Percentiles rank a stretch among this genome's conserved stretches.
phyloP scores from a whole-genome alignment of 1,284 basidiomycete genomes.

The Mrakiaceae sp. region DNA sequence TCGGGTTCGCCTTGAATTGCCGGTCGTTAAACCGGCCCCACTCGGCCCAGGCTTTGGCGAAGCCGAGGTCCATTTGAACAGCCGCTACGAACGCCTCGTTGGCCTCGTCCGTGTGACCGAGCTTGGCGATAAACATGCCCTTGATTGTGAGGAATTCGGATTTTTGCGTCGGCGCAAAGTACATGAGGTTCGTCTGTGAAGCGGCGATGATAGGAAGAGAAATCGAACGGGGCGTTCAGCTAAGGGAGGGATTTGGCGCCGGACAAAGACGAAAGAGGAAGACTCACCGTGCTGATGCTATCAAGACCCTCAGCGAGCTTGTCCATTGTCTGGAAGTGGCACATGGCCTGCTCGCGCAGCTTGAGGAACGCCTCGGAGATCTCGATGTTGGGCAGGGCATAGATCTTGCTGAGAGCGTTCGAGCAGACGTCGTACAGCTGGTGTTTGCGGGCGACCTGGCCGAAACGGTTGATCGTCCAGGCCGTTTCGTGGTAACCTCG shows the following conservation, averaged over 20 bases:
- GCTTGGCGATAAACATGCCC: constrained; percentile 93
- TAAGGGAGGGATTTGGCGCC: no score
- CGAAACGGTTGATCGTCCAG: constrained; percentile 99
- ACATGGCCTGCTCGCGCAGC: constrained; percentile 96
- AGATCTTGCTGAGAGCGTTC: constrained; percentile 90
- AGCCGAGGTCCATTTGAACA: constrained; percentile 87
- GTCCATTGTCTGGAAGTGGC: constrained; percentile 91
- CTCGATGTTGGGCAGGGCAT: constrained; percentile 98
- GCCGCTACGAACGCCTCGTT: constrained; percentile 87
- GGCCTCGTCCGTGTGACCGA: constrained; percentile 80
- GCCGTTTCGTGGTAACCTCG: constrained; percentile 99
- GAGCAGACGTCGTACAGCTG: constrained; percentile 94
- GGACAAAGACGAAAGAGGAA: not conserved
- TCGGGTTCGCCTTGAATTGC: constrained; percentile 74
- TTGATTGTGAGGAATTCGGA: constrained; percentile 99
- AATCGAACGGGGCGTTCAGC: no score
- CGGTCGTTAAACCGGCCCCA: constrained; percentile 95
- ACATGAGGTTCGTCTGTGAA: constrained; percentile 79
- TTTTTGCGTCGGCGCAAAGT: constrained; percentile 89
- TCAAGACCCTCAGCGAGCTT: constrained; percentile 90
- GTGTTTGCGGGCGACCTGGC: constrained; percentile 97
- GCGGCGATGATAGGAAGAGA: no score
- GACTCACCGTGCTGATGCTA: constrained; percentile 74
- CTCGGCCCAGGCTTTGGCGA: constrained; percentile 97
- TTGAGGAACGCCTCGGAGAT: constrained; percentile 99